These are phyloP conservation scores for Exophiala sideris DNA, from an alignment of 2,329 filamentous ascomycete genomes.

Conservation along the genomic window DNA sequence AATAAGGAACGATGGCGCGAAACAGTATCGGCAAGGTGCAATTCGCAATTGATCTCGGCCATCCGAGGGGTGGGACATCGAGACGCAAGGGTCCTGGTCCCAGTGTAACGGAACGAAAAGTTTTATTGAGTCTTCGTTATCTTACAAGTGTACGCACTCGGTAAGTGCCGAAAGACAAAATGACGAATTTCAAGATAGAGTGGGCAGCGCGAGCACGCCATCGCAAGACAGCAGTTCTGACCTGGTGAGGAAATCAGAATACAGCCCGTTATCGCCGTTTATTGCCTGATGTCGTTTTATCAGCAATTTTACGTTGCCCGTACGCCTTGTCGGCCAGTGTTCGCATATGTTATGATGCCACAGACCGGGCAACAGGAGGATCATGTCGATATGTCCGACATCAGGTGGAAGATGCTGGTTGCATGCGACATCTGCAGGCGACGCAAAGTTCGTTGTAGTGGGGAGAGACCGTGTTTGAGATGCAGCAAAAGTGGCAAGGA, in stretches of 20 bases:
- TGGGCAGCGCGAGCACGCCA: neutral
- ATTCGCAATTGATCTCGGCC: slow-evolving; percentile 9
- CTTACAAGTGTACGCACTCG: neutral
- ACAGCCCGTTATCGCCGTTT: neutral
- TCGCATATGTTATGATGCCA: neutral
- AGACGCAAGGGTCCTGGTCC: neutral
- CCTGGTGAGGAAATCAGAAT: slow-evolving; percentile 1
- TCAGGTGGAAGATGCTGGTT: slow-evolving; percentile 14
- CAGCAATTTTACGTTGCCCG: neutral
- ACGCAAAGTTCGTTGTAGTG: slow-evolving; percentile 8
- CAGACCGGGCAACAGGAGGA: neutral
- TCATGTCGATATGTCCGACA: slow-evolving; percentile 6
- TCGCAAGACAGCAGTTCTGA: neutral
- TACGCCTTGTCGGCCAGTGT: neutral
- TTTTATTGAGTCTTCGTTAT: too few relatives aligned
- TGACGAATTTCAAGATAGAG: too few relatives aligned
- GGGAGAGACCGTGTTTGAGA: slow-evolving; percentile 11
- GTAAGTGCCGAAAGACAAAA: neutral
- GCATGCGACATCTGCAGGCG: slow-evolving; percentile 12
- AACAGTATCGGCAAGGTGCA: neutral
- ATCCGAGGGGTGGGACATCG: slow-evolving; percentile 3
- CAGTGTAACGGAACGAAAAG: neutral
- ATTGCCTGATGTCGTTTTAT: neutral
- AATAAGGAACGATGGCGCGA: slow-evolving; percentile 5
- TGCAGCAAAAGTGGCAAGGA: slow-evolving; percentile 12